A percentile compares a stretch with the other conserved stretches of the same genome.
These are phyloP conservation scores for Nannizzia gypsea DNA, from an alignment of 2,329 filamentous ascomycete genomes.

Conservation along the genomic window DNA sequence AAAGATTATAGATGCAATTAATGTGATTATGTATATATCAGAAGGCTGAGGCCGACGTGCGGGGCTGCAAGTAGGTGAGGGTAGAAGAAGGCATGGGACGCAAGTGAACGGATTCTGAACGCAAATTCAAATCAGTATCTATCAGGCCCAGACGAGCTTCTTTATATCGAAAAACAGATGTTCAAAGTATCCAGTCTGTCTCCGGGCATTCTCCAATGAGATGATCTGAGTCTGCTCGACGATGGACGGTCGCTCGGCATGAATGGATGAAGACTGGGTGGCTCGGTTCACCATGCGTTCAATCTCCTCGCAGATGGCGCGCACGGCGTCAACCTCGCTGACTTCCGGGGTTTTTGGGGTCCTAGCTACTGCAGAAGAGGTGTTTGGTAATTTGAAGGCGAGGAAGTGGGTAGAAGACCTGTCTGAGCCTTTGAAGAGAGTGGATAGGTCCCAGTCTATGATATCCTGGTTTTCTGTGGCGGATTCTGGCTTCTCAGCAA, in stretches of 20 bases:
- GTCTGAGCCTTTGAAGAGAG: slow-evolving; percentile 28
- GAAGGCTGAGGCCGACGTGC: neutral
- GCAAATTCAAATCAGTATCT: no score
- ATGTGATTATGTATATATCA: neutral
- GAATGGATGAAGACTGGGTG: slow-evolving; percentile 23
- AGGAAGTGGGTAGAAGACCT: slow-evolving; percentile 25
- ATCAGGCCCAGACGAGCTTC: slow-evolving; percentile 73
- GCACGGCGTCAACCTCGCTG: slow-evolving; percentile 44
- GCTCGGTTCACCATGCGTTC: slow-evolving; percentile 50
- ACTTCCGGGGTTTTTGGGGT: slow-evolving; percentile 17
- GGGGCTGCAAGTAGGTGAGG: neutral
- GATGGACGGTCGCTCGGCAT: slow-evolving; percentile 25
- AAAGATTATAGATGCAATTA: neutral
- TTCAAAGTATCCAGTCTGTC: slow-evolving; percentile 74
- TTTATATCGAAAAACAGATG: slow-evolving; percentile 82
- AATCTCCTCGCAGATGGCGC: slow-evolving; percentile 63
- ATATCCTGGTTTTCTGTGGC: slow-evolving; percentile 2
- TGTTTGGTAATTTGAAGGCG: slow-evolving; percentile 34
- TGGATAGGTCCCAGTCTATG: slow-evolving; percentile 31
- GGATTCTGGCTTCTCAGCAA: slow-evolving; percentile 36
- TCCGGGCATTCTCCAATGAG: slow-evolving; percentile 70
- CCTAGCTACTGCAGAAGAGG: slow-evolving; percentile 19
- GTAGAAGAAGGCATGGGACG: neutral
- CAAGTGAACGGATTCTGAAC: neutral
- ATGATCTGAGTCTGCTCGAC: slow-evolving; percentile 61